Evolutionary conservation across 257 asterid species (phyloP).

Genomic region (Ehretia macrophylla): DNA sequence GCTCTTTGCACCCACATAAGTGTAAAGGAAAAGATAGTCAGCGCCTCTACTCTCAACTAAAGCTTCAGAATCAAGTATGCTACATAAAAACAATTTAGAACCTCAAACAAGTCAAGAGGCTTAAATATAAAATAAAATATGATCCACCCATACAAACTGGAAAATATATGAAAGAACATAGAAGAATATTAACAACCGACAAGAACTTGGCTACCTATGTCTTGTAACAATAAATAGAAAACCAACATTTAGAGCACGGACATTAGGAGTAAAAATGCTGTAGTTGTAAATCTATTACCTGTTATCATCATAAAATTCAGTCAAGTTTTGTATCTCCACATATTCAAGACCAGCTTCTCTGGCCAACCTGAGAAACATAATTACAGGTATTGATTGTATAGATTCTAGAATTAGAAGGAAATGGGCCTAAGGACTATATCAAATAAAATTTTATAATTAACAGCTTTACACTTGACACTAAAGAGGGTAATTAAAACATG

Average conservation of each 20-base stretch:
- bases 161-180: no score
- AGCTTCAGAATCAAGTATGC: no score
- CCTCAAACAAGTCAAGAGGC: no score
- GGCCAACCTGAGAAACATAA: slow-evolving; percentile 70
- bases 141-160: no score
- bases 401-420: not conserved
- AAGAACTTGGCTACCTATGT: not conserved
- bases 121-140: no score
- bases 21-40: slow-evolving; percentile 11
- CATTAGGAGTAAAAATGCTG: not conserved
- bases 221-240: not conserved
- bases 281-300: slow-evolving; percentile 37
- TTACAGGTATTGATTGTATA: slow-evolving; percentile 8
- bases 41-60: not conserved
- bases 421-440: no score
- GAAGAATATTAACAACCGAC: no score
- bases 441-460: no score
- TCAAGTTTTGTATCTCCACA: slow-evolving; percentile 83
- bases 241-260: not conserved
- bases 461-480: no score
- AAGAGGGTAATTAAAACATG: no score
- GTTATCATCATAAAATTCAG: slow-evolving; percentile 89
- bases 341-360: slow-evolving; percentile 95
- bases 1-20: slow-evolving; percentile 34
- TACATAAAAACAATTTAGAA: no score